Evolutionary conservation across 495 filamentous ascomycete species (phyloP).

Genomic region (Rhizodiscina lignyota): DNA sequence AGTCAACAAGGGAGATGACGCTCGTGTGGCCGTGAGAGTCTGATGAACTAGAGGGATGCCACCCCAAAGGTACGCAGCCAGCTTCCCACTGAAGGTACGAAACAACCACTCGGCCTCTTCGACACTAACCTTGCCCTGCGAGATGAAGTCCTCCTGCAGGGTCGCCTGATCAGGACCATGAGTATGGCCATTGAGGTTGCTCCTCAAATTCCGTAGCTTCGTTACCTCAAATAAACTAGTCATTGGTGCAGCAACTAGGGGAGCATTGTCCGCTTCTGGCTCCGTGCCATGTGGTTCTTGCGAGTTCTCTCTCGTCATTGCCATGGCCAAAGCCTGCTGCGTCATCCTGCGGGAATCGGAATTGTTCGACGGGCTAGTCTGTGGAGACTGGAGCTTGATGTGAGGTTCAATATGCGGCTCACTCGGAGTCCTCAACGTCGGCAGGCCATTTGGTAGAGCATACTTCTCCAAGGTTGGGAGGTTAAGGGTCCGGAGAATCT

Average conservation of each 20-base stretch:
- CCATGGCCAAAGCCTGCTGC: slow-evolving; percentile 3
- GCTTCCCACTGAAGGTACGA: not conserved
- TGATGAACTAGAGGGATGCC: not conserved
- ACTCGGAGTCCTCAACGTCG: too few species aligned
- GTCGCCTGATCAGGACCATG: not conserved
- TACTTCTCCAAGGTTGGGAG: slow-evolving; percentile 7
- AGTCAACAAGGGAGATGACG: slow-evolving; percentile 19
- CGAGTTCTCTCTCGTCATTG: slow-evolving; percentile 33
- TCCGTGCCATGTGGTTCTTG: slow-evolving; percentile 33
- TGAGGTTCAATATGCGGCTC: not conserved
- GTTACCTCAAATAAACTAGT: slow-evolving; percentile 44
- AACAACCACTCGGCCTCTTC: not conserved
- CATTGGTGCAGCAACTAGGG: slow-evolving; percentile 42
- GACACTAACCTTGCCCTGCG: not conserved
- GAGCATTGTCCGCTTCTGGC: slow-evolving; percentile 18
- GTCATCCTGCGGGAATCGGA: not conserved
- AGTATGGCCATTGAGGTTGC: slow-evolving; percentile 17
- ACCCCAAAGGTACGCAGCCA: not conserved
- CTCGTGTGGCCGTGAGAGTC: not conserved
- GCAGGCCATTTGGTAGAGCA: too few species aligned
- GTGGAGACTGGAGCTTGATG: not conserved
- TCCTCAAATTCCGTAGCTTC: slow-evolving; percentile 35
- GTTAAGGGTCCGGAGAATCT: slow-evolving; percentile 5
- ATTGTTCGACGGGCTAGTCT: not conserved
- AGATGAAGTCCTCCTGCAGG: not conserved